These are phyloP conservation scores for Spathaspora jeffriesii DNA, from an alignment of 1,139 yeast species.

Conservation along the genomic window DNA sequence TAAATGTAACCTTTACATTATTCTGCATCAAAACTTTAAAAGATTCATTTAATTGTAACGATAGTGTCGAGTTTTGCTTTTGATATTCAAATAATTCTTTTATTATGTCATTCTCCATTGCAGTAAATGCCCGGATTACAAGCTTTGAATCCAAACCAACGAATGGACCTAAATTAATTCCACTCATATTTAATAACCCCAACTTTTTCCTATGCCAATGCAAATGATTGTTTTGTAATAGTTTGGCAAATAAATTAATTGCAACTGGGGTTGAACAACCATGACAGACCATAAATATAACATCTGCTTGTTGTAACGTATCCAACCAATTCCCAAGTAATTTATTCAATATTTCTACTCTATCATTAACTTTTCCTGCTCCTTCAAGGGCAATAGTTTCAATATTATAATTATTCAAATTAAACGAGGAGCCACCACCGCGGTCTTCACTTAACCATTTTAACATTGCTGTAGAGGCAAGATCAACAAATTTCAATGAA, in stretches of 20 bases:
- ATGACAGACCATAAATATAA: conserved; percentile 44
- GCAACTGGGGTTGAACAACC: conserved; percentile 49
- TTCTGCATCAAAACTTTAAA: conserved; percentile 30
- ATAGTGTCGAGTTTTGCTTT: conserved; percentile 32
- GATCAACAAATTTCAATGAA: conserved; percentile 32
- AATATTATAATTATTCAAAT: conserved; percentile 26
- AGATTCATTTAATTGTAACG: conserved; percentile 30
- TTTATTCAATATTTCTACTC: conserved; percentile 34
- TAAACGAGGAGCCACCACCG: conserved; percentile 20
- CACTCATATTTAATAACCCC: conserved; percentile 49
- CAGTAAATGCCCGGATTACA: conserved; percentile 46
- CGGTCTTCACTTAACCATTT: conserved; percentile 36
- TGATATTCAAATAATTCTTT: conserved; percentile 50
- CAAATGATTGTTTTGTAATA: conserved; percentile 17
- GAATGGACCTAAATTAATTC: conserved; percentile 45
- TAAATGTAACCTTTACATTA: conserved; percentile 51
- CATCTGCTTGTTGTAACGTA: conserved; percentile 37
- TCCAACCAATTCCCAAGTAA: conserved; percentile 47
- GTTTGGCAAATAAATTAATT: conserved; percentile 37
- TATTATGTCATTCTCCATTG: conserved; percentile 48
- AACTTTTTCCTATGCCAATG: conserved; percentile 21
- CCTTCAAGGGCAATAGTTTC: conserved; percentile 55
- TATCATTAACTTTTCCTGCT: conserved; percentile 44
- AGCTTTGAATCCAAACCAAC: conserved; percentile 45
- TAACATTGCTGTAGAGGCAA: conserved; percentile 36